Percentiles rank a stretch among this genome's conserved stretches.
Conservation (phyloP, 768 basidiomycete species). For the Leccinum imitatum region DNA sequence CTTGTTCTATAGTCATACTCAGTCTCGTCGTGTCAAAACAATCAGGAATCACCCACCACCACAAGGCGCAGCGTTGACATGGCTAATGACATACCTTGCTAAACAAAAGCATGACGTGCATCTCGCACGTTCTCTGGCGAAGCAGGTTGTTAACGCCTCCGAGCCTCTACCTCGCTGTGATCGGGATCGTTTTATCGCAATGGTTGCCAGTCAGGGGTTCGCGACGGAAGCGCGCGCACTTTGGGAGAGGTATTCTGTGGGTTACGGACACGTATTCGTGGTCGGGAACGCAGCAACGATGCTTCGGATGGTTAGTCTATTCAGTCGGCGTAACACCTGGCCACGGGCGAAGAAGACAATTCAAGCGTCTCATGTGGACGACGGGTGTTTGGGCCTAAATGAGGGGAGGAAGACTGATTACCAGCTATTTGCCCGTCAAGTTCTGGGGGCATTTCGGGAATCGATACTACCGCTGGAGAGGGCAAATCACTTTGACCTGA, state of each 20-base stretch:
- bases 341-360: constrained; percentile 8
- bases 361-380: background rate
- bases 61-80: constrained; percentile 42
- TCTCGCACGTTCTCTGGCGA: constrained; percentile 48
- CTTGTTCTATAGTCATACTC: constrained; percentile 48
- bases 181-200: constrained; percentile 51
- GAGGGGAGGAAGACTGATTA: constrained; percentile 12
- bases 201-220: constrained; percentile 47
- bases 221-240: constrained; percentile 48
- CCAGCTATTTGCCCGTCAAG: constrained; percentile 42
- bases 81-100: constrained; percentile 52
- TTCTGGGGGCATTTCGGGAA: constrained; percentile 44
- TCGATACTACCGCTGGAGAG: constrained; percentile 46
- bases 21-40: constrained; percentile 30
- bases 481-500: constrained; percentile 52
- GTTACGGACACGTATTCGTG: constrained; percentile 41
- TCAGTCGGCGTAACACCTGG: constrained; percentile 28
- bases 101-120: constrained; percentile 39
- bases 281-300: constrained; percentile 43
- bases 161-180: constrained; percentile 42
- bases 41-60: constrained; percentile 52
- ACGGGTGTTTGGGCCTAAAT: constrained; percentile 1
- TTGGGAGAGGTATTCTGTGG: constrained; percentile 55
- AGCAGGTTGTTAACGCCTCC: constrained; percentile 44
- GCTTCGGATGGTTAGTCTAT: constrained; percentile 46